phyloP scores from a whole-genome alignment of 305 asterid species.

The Fraxinus dipetala region DNA sequence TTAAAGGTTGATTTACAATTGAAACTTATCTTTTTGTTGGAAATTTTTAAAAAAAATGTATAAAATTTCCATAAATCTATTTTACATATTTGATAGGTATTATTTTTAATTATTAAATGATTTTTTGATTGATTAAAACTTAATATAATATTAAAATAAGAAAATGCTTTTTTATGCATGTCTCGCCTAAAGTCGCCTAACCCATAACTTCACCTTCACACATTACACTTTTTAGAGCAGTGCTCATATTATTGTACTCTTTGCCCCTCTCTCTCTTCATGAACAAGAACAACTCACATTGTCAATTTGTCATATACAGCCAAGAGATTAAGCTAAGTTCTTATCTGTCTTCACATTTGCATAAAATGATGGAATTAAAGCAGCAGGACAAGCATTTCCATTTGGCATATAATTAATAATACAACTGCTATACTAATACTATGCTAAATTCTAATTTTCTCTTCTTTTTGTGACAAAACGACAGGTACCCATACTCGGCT shows the following conservation, averaged over 20 bases:
- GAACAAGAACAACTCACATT: neutral
- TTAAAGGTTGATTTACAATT: too few species aligned
- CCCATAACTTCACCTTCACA: too few species aligned
- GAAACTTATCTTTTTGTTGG: neutral
- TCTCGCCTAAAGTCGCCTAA: neutral
- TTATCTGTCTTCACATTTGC: neutral
- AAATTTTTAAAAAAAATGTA: too few species aligned
- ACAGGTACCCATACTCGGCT: constrained; percentile 93
- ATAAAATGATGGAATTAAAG: neutral
- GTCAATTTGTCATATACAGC: neutral
- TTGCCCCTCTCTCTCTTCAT: neutral
- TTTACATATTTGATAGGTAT: neutral
- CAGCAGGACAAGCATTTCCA: neutral
- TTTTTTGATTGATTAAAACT: neutral
- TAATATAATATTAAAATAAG: too few species aligned
- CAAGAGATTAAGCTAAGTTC: neutral
- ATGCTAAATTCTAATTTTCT: neutral
- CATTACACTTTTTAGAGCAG: neutral
- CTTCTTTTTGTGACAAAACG: constrained; percentile 23
- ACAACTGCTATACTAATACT: neutral
- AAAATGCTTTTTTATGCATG: neutral
- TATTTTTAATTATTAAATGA: too few species aligned
- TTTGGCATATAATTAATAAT: neutral
- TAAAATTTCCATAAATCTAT: too few species aligned
- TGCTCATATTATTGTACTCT: neutral